Evolutionary conservation across 192 early-diverging fungal genomes (phyloP).

Genomic region (Entomortierella parvispora): DNA sequence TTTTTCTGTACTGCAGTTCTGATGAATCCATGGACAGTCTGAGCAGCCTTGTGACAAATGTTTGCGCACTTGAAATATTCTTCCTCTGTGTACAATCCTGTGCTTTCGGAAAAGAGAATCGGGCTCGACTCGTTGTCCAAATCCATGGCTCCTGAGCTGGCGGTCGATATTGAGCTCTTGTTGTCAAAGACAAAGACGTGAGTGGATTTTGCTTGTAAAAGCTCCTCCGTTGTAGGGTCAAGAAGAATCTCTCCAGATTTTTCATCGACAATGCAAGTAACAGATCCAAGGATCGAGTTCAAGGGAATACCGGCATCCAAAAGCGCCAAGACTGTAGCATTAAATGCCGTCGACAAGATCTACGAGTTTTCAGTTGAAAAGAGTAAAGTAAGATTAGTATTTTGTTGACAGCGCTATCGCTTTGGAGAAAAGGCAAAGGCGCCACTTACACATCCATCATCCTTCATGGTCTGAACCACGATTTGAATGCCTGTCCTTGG

Average conservation of each 20-base stretch:
- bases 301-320: conserved; percentile 92
- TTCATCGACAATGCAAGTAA: conserved; percentile 74
- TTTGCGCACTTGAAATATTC: conserved; percentile 56
- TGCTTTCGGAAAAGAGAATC: conserved; percentile 73
- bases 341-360: conserved; percentile 81
- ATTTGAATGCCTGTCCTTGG: conserved; percentile 91
- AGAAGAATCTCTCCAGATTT: conserved; percentile 68
- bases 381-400: neutral
- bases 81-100: conserved; percentile 75
- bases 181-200: conserved; percentile 91
- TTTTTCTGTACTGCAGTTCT: conserved; percentile 69
- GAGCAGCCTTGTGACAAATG: conserved; percentile 37
- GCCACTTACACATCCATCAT: conserved; percentile 83
- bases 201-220: conserved; percentile 70
- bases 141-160: conserved; percentile 18
- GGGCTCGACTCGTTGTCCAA: neutral
- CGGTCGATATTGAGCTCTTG: conserved; percentile 48
- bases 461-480: conserved; percentile 83
- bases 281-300: conserved; percentile 71
- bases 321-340: conserved; percentile 85
- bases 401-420: neutral
- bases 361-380: conserved; percentile 14
- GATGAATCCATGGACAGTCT: conserved; percentile 70
- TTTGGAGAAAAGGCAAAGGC: conserved; percentile 3
- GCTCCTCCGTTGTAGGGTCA: conserved; percentile 85